Base-by-base conservation (phyloP, 2,329 filamentous ascomycete genomes). In the Blastomyces gilchristii region DNA sequence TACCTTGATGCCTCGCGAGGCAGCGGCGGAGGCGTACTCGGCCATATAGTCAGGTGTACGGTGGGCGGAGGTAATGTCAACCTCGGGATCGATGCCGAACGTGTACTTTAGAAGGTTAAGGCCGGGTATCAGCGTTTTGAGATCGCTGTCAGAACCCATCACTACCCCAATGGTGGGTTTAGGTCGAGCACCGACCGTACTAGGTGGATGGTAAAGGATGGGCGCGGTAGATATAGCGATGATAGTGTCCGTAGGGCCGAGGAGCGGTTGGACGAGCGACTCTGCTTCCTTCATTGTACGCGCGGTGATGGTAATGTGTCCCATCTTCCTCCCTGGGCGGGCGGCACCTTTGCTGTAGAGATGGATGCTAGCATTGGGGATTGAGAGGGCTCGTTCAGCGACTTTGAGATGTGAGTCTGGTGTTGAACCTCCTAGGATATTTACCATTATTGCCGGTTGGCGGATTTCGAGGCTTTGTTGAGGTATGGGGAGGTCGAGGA, bases 271-370 rank as follows among this genome's bases (percentile, higher is more conserved):
- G 47, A 88, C 84, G 16, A 87, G 82, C 18, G 82, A 79, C 72
- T 89, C 84, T n/a, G 88, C 85, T 69, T 87, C 82, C 47, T 83
- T 78, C 71, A 92, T 85, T 0, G 84, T 85, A 14, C 83, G 80
- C 0, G 86, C 86, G 1, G 89, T 89, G 47, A 96, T 78, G 0
- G 92, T 97, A 68, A 99, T 85, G 74, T 99, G 94, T 12, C 93
- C 93, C 79, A 97, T 97, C 76, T 97, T 99, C 56, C 94, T 87
- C 43, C 90, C 88, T 4, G 90, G 90, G 69, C 91, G 90, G 34
- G 91, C 89, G 57, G 84, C 85, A 12, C 84, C 85, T 77, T 97
- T 97, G 71, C 92, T 92, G 77, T 99, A 99, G 57, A 97, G 84
- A 71, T 99, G 93, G 12, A 97, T 82, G 61, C 80, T 82, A 47